Conservation (phyloP, 805 yeast species). For the Diddensiella santjacobensis region DNA sequence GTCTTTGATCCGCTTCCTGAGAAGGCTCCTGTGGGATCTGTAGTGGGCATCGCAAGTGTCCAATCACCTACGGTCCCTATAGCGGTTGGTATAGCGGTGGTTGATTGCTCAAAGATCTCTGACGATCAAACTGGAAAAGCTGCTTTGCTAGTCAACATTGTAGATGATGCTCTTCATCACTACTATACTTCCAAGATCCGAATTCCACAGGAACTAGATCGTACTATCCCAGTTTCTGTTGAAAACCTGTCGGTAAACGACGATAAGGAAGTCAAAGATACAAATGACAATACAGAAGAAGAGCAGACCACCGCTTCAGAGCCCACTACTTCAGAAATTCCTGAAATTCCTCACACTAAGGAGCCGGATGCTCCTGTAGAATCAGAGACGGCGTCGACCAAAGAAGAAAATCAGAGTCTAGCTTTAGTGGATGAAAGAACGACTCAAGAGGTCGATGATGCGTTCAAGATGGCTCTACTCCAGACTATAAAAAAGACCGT, state of each 20-base stretch:
- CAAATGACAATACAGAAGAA: slow-evolving; percentile 15
- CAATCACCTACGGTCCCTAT: slow-evolving; percentile 59
- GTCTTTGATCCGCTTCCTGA: slow-evolving; percentile 54
- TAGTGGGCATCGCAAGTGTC: slow-evolving; percentile 69
- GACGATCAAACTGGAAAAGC: slow-evolving; percentile 76
- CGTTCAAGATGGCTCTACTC: slow-evolving; percentile 65
- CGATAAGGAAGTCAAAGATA: slow-evolving; percentile 4
- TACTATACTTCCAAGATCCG: slow-evolving; percentile 43
- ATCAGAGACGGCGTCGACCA: slow-evolving; percentile 3
- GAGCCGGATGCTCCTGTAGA: slow-evolving; percentile 7
- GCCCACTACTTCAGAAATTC: not conserved
- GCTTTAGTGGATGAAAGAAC: not conserved
- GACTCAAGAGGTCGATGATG: slow-evolving; percentile 54
- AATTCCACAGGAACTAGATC: slow-evolving; percentile 40
- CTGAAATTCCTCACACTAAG: not conserved
- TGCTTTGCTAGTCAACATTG: slow-evolving; percentile 62
- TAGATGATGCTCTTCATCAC: slow-evolving; percentile 60
- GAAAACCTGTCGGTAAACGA: slow-evolving; percentile 22
- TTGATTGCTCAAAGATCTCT: slow-evolving; percentile 21
- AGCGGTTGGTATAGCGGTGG: slow-evolving; percentile 66
- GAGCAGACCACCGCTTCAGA: slow-evolving; percentile 4
- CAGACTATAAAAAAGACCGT: slow-evolving; percentile 54
- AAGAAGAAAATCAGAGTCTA: not conserved
- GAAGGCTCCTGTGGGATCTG: slow-evolving; percentile 44
- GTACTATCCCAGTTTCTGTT: slow-evolving; percentile 19